Evolutionary conservation across 108 stramenopile genomes (phyloP).

Genomic region (Epipyxis sp.): DNA sequence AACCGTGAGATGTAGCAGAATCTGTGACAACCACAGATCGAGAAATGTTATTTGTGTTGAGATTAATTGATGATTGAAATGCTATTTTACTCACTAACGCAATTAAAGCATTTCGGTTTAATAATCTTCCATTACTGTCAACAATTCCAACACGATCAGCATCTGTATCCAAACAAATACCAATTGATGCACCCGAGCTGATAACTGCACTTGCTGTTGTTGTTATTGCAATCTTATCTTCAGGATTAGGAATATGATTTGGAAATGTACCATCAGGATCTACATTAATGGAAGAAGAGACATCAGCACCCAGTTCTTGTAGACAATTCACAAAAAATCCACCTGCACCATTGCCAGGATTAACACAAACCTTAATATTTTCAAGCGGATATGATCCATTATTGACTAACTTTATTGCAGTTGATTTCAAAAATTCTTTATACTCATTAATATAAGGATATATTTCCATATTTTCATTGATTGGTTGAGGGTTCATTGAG

Average conservation of each 20-base stretch:
- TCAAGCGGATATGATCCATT: slow-evolving; percentile 16
- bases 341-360: slow-evolving; percentile 54
- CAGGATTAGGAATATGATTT: slow-evolving; percentile 48
- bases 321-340: slow-evolving; percentile 39
- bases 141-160: slow-evolving; percentile 39
- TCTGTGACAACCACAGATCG: slow-evolving; percentile 56
- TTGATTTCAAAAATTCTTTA: not conserved
- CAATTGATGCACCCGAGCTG: slow-evolving; percentile 40
- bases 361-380: slow-evolving; percentile 38
- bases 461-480: too few relatives aligned
- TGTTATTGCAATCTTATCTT: slow-evolving; percentile 44
- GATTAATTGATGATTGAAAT: slow-evolving; percentile 42
- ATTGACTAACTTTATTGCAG: not conserved
- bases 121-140: not conserved
- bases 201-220: slow-evolving; percentile 43
- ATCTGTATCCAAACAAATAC: slow-evolving; percentile 52
- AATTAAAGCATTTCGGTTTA: not conserved
- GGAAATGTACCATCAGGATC: slow-evolving; percentile 48
- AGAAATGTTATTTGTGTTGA: slow-evolving; percentile 48
- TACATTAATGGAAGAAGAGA: slow-evolving; percentile 40
- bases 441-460: not conserved
- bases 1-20: slow-evolving; percentile 41
- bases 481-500: not conserved
- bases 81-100: slow-evolving; percentile 44
- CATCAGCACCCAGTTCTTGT: slow-evolving; percentile 43